These are phyloP conservation scores for Pseudogymnoascus sp. DNA, from an alignment of 2,329 filamentous ascomycete species.

Conservation along the genomic window DNA sequence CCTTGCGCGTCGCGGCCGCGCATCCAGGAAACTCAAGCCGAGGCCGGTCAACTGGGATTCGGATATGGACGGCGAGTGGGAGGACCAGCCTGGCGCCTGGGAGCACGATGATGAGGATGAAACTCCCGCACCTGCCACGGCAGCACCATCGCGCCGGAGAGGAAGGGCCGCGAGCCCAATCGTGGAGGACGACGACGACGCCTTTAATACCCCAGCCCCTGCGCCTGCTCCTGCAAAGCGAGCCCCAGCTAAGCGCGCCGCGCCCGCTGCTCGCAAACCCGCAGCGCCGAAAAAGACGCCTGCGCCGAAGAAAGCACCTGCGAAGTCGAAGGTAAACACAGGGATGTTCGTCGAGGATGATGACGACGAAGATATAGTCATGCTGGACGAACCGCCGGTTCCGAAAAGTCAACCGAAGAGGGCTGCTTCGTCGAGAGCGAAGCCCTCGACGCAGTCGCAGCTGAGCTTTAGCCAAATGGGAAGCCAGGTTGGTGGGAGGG, in stretches of 20 bases:
- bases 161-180: slow-evolving; percentile 30
- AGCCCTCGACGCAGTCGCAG: slow-evolving; percentile 38
- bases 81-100: slow-evolving; percentile 63
- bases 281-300: slow-evolving; percentile 22
- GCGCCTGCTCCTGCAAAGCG: slow-evolving; percentile 31
- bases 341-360: slow-evolving; percentile 33
- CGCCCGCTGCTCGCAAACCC: slow-evolving; percentile 31
- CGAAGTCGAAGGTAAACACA: slow-evolving; percentile 28
- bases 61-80: slow-evolving; percentile 83
- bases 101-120: slow-evolving; percentile 40
- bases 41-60: slow-evolving; percentile 78
- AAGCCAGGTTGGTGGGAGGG: slow-evolving; percentile 31
- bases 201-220: slow-evolving; percentile 31
- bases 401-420: slow-evolving; percentile 29
- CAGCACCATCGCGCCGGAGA: slow-evolving; percentile 25
- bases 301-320: slow-evolving; percentile 32
- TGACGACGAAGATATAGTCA: slow-evolving; percentile 43
- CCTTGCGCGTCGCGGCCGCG: slow-evolving; percentile 34
- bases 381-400: slow-evolving; percentile 41
- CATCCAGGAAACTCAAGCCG: slow-evolving; percentile 54
- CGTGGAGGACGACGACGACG: slow-evolving; percentile 47
- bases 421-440: slow-evolving; percentile 17
- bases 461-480: slow-evolving; percentile 39
- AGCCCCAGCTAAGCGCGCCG: slow-evolving; percentile 28
- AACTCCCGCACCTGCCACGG: slow-evolving; percentile 28